phyloP scores from a whole-genome alignment of 257 asterid genomes.

The Solanum boliviense region DNA sequence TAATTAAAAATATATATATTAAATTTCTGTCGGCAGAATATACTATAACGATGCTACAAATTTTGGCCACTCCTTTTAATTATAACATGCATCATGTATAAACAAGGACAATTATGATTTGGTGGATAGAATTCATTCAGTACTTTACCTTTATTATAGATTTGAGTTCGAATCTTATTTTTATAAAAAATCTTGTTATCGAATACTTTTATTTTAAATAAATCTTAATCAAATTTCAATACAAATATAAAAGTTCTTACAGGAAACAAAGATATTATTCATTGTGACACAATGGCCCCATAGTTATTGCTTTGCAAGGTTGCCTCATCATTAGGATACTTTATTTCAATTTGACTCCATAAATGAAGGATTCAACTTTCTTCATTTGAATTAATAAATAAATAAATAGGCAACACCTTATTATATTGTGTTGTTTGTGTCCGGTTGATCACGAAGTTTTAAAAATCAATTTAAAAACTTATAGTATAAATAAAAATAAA shows the following conservation, averaged over 20 bases:
- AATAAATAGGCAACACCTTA: neutral
- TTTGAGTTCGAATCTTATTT: too few relatives aligned
- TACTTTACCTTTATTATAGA: neutral
- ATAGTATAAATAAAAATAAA: neutral
- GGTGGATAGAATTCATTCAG: neutral
- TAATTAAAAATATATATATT: neutral
- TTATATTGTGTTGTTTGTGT: neutral
- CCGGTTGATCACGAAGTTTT: too few relatives aligned
- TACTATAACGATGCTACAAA: neutral
- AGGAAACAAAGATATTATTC: too few relatives aligned
- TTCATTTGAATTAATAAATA: neutral
- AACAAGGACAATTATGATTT: neutral
- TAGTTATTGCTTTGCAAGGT: neutral
- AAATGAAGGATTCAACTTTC: neutral
- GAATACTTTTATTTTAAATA: accelerated
- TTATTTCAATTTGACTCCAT: neutral
- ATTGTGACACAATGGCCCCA: neutral
- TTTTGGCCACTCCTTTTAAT: neutral
- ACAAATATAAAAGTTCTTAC: accelerated
- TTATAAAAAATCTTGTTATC: neutral
- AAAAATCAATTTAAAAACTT: too few relatives aligned
- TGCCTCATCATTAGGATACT: neutral
- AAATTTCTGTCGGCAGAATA: neutral
- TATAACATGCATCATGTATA: neutral
- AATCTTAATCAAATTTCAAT: neutral